phyloP scores from a whole-genome alignment of 495 filamentous ascomycete genomes.

The Venustampulla echinocandica region DNA sequence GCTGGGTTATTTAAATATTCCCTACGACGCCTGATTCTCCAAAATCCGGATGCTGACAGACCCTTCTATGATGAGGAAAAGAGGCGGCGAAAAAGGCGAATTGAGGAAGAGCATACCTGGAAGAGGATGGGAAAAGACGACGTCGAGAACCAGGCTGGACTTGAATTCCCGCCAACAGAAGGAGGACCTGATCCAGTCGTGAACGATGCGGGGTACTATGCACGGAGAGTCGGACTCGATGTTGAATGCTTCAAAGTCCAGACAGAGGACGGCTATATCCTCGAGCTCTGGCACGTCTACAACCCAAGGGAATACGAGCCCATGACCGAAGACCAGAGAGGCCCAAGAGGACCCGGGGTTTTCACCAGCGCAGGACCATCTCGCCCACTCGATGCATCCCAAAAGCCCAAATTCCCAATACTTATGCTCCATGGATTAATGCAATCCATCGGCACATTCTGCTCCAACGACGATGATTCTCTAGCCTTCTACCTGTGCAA shows the following conservation, averaged over 20 bases:
- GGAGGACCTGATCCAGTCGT: conserved; percentile 70
- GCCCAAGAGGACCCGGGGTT: conserved; percentile 34
- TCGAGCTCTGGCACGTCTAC: conserved; percentile 83
- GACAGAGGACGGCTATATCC: conserved; percentile 91
- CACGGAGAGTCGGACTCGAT: conserved; percentile 78
- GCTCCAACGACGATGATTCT: conserved; percentile 81
- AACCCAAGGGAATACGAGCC: conserved; percentile 65
- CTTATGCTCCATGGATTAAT: conserved; percentile 83
- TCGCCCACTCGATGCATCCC: conserved; percentile 10
- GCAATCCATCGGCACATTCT: conserved; percentile 82
- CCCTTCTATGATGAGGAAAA: conserved; percentile 64
- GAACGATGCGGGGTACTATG: conserved; percentile 81
- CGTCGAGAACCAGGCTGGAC: conserved; percentile 28
- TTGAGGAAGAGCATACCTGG: conserved; percentile 53
- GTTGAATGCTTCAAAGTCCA: conserved; percentile 77
- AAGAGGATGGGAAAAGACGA: conserved; percentile 35
- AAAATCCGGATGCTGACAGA: conserved; percentile 47
- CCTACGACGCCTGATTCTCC: conserved; percentile 41
- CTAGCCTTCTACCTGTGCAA: conserved; percentile 90
- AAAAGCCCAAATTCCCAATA: conserved; percentile 64
- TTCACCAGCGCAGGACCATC: conserved; percentile 20
- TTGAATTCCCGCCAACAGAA: conserved; percentile 60
- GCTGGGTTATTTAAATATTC: conserved; percentile 35
- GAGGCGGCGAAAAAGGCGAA: conserved; percentile 41
- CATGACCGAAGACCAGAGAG: conserved; percentile 28